These are phyloP conservation scores for Andrographis paniculata DNA, from an alignment of 305 asterid species.

Conservation along the genomic window DNA sequence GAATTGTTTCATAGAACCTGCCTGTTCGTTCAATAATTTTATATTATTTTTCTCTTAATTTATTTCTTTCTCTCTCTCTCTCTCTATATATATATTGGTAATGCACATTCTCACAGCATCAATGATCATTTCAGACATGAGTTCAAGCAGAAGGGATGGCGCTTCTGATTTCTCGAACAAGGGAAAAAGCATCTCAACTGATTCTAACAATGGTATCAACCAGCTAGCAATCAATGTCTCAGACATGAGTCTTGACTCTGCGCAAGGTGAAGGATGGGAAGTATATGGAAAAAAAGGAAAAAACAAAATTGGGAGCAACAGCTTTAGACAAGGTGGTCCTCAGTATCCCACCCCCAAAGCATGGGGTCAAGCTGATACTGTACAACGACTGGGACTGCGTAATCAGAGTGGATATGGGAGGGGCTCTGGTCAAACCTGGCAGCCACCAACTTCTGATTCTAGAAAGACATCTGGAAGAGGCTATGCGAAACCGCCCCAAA, in stretches of 20 bases:
- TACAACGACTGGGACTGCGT: constrained; percentile 33
- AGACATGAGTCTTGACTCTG: constrained; percentile 27
- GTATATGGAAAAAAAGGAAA: constrained; percentile 53
- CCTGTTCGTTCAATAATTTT: no score
- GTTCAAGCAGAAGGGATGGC: constrained; percentile 31
- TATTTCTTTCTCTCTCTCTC: no score
- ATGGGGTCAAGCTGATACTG: constrained; percentile 49
- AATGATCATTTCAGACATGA: constrained; percentile 36
- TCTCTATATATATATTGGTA: no score
- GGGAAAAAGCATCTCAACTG: constrained; percentile 29
- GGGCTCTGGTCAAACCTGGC: constrained; percentile 37
- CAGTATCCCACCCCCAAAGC: constrained; percentile 41
- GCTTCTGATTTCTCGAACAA: constrained; percentile 23
- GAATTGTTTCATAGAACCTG: no score
- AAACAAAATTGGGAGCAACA: constrained; percentile 31
- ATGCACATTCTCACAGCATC: constrained; percentile 10
- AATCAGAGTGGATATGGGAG: constrained; percentile 37
- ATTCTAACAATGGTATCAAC: constrained; percentile 22
- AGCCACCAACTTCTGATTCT: constrained; percentile 27
- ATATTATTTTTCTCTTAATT: no score
- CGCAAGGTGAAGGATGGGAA: constrained; percentile 70
- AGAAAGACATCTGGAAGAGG: constrained; percentile 42
- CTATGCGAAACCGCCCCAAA: constrained; percentile 28
- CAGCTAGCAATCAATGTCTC: constrained; percentile 34
- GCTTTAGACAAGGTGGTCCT: constrained; percentile 33